Evolutionary conservation across 2,329 filamentous ascomycete species (phyloP).

Genomic region (Aspergillus amoenus): DNA sequence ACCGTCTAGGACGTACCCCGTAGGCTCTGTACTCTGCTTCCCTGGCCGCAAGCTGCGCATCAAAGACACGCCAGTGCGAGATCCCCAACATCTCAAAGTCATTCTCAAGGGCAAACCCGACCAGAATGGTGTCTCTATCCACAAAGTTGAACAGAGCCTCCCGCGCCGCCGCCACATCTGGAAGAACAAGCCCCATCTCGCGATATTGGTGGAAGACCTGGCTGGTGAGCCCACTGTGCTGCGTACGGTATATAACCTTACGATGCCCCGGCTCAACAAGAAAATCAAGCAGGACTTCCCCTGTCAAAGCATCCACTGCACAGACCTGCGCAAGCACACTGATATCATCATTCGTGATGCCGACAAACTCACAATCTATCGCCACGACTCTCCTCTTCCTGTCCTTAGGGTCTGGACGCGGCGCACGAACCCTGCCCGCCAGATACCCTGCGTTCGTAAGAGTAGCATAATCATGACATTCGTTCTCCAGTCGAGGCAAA

Average conservation of each 20-base stretch:
- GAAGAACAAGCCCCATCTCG: neutral
- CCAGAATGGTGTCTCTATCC: neutral
- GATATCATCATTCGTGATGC: neutral
- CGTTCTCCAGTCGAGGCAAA: neutral
- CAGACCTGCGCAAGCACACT: neutral
- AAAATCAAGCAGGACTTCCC: neutral
- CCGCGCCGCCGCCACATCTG: neutral
- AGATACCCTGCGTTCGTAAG: neutral
- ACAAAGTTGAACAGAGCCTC: neutral
- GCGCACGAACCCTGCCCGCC: neutral
- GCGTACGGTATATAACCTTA: neutral
- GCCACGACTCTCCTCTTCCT: neutral
- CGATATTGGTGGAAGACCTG: neutral
- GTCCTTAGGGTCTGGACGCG: neutral
- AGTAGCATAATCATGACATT: neutral
- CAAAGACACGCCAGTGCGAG: neutral
- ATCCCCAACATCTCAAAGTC: neutral
- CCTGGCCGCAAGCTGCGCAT: neutral
- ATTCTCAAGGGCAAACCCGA: neutral
- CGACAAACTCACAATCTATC: neutral
- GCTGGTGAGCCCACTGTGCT: neutral
- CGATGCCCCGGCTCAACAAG: neutral
- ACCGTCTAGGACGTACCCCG: neutral
- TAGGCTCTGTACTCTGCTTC: neutral
- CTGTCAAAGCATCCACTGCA: neutral